Percentiles rank a stretch among this genome's conserved stretches.
phyloP scores from a whole-genome alignment of 805 yeast genomes.

The Wickerhamomyces pijperi region DNA sequence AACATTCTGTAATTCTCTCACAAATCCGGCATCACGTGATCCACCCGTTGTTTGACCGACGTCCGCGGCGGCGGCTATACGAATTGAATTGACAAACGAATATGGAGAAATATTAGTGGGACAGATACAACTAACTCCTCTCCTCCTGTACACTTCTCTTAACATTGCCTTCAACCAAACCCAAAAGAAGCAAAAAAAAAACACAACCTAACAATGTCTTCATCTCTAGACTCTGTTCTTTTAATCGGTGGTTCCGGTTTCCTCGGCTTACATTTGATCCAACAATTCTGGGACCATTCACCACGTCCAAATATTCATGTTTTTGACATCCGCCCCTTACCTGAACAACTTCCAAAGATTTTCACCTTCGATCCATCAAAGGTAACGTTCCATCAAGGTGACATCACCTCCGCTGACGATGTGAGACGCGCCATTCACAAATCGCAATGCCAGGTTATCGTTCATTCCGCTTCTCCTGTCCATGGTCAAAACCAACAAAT shows the following conservation, averaged over 20 bases:
- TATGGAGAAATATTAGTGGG: no score
- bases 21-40: no score
- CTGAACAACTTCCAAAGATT: slow-evolving; percentile 55
- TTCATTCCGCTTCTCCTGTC: slow-evolving; percentile 94
- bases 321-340: slow-evolving; percentile 84
- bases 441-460: slow-evolving; percentile 62
- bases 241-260: slow-evolving; percentile 96
- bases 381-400: slow-evolving; percentile 66
- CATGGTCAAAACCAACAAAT: slow-evolving; percentile 78
- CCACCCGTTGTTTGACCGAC: no score
- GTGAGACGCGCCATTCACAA: slow-evolving; percentile 48
- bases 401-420: slow-evolving; percentile 65
- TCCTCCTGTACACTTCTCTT: no score
- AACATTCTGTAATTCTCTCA: no score
- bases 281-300: slow-evolving; percentile 58
- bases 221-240: slow-evolving; percentile 40
- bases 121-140: no score
- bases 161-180: no score
- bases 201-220: no score
- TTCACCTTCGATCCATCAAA: slow-evolving; percentile 60
- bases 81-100: no score
- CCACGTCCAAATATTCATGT: slow-evolving; percentile 73
- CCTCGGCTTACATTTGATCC: slow-evolving; percentile 81
- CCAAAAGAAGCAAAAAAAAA: no score
- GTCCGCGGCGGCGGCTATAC: no score